phyloP scores from a whole-genome alignment of 768 basidiomycete species.

The Coprinopsis cinerea region DNA sequence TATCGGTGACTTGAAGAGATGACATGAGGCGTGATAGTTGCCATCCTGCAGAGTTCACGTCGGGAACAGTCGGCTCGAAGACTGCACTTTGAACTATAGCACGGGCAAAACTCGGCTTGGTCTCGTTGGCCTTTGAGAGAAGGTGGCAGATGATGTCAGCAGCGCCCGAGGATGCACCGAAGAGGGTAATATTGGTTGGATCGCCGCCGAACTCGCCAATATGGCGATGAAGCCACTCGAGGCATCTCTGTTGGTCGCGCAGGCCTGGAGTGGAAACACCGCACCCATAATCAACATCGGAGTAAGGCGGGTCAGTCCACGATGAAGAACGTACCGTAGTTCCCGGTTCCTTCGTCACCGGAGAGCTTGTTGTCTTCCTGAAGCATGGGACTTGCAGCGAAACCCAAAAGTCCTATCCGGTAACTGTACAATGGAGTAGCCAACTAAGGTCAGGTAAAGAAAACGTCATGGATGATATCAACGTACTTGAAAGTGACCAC shows the following conservation, averaged over 20 bases:
- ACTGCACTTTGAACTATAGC: constrained; percentile 73
- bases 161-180: constrained; percentile 46
- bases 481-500: constrained; percentile 73
- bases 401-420: constrained; percentile 72
- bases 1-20: constrained; percentile 42
- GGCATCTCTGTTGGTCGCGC: constrained; percentile 56
- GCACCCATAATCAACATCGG: neutral
- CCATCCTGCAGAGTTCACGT: constrained; percentile 55
- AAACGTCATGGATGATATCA: neutral
- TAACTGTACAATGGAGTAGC: constrained; percentile 39
- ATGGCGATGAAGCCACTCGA: constrained; percentile 57
- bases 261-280: constrained; percentile 48
- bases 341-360: constrained; percentile 69
- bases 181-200: constrained; percentile 49
- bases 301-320: neutral
- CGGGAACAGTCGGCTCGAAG: constrained; percentile 56
- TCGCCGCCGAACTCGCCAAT: constrained; percentile 67
- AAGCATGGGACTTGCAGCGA: constrained; percentile 60
- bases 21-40: constrained; percentile 62
- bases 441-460: neutral
- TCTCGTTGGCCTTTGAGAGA: constrained; percentile 56
- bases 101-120: constrained; percentile 58
- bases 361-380: constrained; percentile 59
- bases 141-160: constrained; percentile 59
- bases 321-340: constrained; percentile 50